Base-by-base conservation (phyloP, 805 yeast genomes). In the Saturnispora bothae region DNA sequence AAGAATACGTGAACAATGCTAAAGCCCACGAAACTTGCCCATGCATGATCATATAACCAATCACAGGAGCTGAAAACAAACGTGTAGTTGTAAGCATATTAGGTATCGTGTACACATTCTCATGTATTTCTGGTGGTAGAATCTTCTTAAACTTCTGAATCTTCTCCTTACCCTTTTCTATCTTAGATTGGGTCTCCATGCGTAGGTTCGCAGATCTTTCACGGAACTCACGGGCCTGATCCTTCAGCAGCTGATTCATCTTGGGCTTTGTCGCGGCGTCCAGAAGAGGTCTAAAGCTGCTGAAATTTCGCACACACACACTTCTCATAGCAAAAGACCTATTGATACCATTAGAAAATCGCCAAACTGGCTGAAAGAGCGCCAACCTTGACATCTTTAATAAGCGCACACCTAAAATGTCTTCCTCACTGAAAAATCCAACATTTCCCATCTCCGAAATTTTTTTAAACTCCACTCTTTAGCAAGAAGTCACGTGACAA, bases 1-100 rank as follows among this genome's bases (percentile, higher is more conserved):
- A 81, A 0, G 96, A 86, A 51, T 85, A 86, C 0, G 76, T 66
- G 57, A 92, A 89, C 9, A 92, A 52, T 1, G 75, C 70, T 32
- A 84, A 61, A 0, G 97, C 95, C 33, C 69, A 62, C 10, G 67
- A 58, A 2, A 80, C 63, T 21, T 83, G 69, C 13, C 79, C 76
- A 4, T 76, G 61, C 17, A 85, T 65, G 9, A 89, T 75, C 48
- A 77, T 69, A 50, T 79, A 81, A 0, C 96, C 97, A 23, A 94
- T 76, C 10, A 77, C 57, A 0, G 99, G 99, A 0, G 97, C 79
- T 3, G 84, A 65, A 2, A 71, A 63, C n/a, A 92, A 71, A 47
- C 99, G 63, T 1, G 94, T 72, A 51, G 80, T 56, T 0, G 99
- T 92, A 34, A 92, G 64, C 13, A 83, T 50, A 56, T 92, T 92